Conservation (phyloP, 1,139 yeast species). For the Yamadazyma buinensis region DNA sequence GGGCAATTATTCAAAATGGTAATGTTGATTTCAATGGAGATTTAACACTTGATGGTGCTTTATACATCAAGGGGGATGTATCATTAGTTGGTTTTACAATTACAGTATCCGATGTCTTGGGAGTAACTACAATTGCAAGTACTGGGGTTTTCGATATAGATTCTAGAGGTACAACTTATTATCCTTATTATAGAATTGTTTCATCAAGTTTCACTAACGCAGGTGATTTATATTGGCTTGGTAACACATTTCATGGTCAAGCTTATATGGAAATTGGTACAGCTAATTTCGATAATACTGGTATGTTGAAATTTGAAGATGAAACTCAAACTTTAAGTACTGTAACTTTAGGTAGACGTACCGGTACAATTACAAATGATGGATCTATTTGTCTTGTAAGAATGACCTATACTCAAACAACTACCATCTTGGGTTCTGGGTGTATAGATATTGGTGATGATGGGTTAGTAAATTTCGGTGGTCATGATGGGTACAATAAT, state of each 20-base stretch:
- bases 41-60: constrained; percentile 2
- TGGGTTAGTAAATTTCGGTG: constrained; percentile 15
- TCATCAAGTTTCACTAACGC: constrained; percentile 7
- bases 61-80: constrained; percentile 10
- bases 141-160: constrained; percentile 14
- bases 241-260: constrained; percentile 7
- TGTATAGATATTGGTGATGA: constrained; percentile 19
- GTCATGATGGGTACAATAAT: constrained; percentile 9
- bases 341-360: constrained; percentile 4
- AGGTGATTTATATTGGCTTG: constrained; percentile 9
- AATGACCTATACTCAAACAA: constrained; percentile 16
- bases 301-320: constrained; percentile 7
- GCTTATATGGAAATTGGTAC: constrained; percentile 5
- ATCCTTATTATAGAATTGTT: constrained; percentile 15
- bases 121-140: constrained; percentile 7
- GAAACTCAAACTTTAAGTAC: constrained; percentile 4
- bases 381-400: constrained; percentile 23
- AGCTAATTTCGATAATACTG: constrained; percentile 5
- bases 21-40: constrained; percentile 14
- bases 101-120: constrained; percentile 13
- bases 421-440: constrained; percentile 20
- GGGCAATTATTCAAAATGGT: constrained; percentile 26
- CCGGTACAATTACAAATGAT: constrained; percentile 15
- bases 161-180: constrained; percentile 11
- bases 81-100: constrained; percentile 1